A percentile compares a stretch with the other conserved stretches of the same genome.
Conservation (phyloP, 306 rosid genomes). For the Hippophae gyantsensis region DNA sequence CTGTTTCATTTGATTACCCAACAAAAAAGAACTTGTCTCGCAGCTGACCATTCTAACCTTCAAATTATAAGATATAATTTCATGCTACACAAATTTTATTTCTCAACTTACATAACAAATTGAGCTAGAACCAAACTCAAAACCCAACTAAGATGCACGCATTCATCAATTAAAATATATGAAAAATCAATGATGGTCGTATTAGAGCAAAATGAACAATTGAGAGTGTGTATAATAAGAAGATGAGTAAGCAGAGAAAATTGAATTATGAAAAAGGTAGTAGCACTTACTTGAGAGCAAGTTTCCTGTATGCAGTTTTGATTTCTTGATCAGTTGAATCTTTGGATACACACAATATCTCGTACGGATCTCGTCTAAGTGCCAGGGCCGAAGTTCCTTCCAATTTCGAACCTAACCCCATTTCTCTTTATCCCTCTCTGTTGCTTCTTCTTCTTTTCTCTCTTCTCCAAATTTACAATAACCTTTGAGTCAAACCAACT, state of each 20-base stretch:
- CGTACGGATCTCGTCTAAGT: constrained; percentile 86
- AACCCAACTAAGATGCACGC: background rate
- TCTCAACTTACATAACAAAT: background rate
- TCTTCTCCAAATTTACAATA: constrained; percentile 9
- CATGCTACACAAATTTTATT: background rate
- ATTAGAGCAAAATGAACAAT: background rate
- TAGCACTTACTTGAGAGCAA: constrained; percentile 75
- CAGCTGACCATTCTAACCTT: no score
- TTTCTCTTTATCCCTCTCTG: constrained; percentile 15
- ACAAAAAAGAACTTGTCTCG: no score
- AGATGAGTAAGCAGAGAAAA: background rate
- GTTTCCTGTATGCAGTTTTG: constrained; percentile 85
- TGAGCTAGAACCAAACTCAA: background rate
- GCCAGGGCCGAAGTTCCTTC: constrained; percentile 84
- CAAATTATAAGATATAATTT: no score
- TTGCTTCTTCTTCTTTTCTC: constrained; percentile 2
- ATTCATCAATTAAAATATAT: constrained; percentile 3
- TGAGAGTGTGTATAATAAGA: background rate
- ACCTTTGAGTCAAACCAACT: constrained; percentile 17
- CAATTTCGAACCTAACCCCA: constrained; percentile 58
- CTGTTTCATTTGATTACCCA: no score
- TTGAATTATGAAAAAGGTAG: background rate
- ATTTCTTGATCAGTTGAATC: constrained; percentile 87
- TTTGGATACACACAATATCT: constrained; percentile 59
- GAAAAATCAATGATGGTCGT: background rate